Evolutionary conservation across 176 grass and related monocot species (phyloP).

Genomic region (Musa acuminata): DNA sequence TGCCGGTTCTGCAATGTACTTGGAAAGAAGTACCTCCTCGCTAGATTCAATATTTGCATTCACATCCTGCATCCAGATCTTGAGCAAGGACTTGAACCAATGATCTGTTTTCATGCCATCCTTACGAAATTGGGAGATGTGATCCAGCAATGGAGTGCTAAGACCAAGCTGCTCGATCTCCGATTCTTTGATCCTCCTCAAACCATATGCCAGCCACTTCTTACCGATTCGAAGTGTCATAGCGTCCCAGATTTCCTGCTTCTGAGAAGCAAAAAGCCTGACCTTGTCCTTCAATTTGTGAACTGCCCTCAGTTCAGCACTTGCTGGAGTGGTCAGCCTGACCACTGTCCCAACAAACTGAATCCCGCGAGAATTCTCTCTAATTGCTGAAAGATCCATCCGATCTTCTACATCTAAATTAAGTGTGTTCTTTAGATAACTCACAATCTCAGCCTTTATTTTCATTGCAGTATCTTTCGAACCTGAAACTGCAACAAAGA

Average conservation of each 20-base stretch:
- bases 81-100: conserved; percentile 87
- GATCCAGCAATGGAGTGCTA: conserved; percentile 76
- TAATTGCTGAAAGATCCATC: conserved; percentile 35
- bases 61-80: conserved; percentile 83
- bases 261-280: conserved; percentile 71
- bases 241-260: conserved; percentile 79
- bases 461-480: conserved; percentile 45
- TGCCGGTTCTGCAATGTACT: conserved; percentile 77
- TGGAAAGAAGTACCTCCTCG: conserved; percentile 65
- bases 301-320: conserved; percentile 52
- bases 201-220: conserved; percentile 87
- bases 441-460: conserved; percentile 59
- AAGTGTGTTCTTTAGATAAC: conserved; percentile 49
- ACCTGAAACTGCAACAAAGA: conserved; percentile 76
- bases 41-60: conserved; percentile 56
- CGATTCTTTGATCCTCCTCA: conserved; percentile 89
- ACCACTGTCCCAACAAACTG: conserved; percentile 66
- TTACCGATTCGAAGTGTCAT: conserved; percentile 86
- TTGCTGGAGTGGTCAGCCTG: conserved; percentile 37
- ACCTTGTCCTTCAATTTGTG: conserved; percentile 85
- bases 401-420: conserved; percentile 47
- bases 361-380: conserved; percentile 33
- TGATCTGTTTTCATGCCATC: conserved; percentile 96
- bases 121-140: conserved; percentile 76
- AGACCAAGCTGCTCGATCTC: conserved; percentile 81